phyloP scores from a whole-genome alignment of 169 alveolate species.

The Fabrea salina region DNA sequence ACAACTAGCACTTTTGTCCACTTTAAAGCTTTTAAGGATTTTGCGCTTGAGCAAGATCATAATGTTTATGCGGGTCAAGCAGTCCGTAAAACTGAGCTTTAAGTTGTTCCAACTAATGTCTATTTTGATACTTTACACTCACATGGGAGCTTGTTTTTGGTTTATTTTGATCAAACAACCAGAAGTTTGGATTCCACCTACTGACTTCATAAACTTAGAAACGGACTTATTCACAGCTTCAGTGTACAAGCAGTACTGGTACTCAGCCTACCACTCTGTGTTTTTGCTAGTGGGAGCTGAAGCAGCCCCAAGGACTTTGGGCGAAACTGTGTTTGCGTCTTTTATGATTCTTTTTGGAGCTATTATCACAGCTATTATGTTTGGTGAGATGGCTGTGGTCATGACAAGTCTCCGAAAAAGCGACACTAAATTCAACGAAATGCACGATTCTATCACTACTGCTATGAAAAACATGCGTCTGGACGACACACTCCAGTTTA shows the following conservation, averaged over 20 bases:
- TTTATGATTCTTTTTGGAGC: slow-evolving; percentile 4
- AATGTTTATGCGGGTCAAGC: not conserved
- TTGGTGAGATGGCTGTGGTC: slow-evolving; percentile 19
- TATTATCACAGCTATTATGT: not conserved
- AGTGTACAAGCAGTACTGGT: not conserved
- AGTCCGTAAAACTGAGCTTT: not conserved
- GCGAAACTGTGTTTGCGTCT: not conserved
- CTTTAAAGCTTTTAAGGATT: not conserved
- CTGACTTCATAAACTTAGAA: not conserved
- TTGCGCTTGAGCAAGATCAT: not conserved
- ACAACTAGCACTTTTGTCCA: not conserved
- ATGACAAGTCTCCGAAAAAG: not conserved
- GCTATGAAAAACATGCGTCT: slow-evolving; percentile 8
- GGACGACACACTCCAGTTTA: not conserved
- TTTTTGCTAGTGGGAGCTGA: not conserved
- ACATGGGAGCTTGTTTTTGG: slow-evolving; percentile 13
- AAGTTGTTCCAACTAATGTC: not conserved
- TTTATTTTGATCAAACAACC: not conserved
- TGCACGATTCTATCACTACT: not conserved
- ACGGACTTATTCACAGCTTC: not conserved
- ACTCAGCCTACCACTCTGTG: not conserved
- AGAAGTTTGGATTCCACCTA: slow-evolving; percentile 16
- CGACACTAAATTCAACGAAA: not conserved
- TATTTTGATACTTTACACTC: not conserved
- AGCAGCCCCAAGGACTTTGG: not conserved